Percentiles rank a stretch among this genome's conserved stretches.
Conservation (phyloP, 805 yeast genomes). For the Pichia paraexigua region DNA sequence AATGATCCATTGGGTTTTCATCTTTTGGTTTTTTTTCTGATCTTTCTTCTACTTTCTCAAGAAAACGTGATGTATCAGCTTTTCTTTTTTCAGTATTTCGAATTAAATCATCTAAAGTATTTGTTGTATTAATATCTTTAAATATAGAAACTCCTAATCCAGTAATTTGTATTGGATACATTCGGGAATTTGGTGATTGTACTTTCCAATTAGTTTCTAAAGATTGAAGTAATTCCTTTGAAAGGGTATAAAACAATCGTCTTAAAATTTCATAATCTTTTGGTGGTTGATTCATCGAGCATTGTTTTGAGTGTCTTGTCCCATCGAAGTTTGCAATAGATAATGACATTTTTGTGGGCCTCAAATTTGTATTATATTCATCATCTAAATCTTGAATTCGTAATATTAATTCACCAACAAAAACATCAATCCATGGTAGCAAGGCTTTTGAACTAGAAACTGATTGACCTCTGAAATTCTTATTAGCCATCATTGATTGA, state of each 20-base stretch:
- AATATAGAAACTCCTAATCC: slow-evolving; percentile 49
- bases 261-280: slow-evolving; percentile 32
- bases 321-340: slow-evolving; percentile 23
- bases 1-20: neutral
- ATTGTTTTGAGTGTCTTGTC: slow-evolving; percentile 33
- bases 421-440: slow-evolving; percentile 72
- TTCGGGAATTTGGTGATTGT: slow-evolving; percentile 10
- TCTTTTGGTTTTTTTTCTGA: neutral
- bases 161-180: slow-evolving; percentile 44
- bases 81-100: slow-evolving; percentile 8
- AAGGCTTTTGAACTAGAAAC: slow-evolving; percentile 51
- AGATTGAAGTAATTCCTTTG: slow-evolving; percentile 12
- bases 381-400: slow-evolving; percentile 69
- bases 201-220: slow-evolving; percentile 20
- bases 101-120: slow-evolving; percentile 23
- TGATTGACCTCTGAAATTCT: slow-evolving; percentile 58
- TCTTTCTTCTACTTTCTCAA: neutral
- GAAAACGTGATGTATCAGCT: neutral
- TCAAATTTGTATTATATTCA: slow-evolving; percentile 36
- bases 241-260: slow-evolving; percentile 19
- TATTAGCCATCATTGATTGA: slow-evolving; percentile 84
- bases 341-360: slow-evolving; percentile 52
- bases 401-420: slow-evolving; percentile 67
- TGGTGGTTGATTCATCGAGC: slow-evolving; percentile 28
- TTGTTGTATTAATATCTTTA: slow-evolving; percentile 18